phyloP scores from a whole-genome alignment of 768 basidiomycete species.

The Gymnopilus dilepis region DNA sequence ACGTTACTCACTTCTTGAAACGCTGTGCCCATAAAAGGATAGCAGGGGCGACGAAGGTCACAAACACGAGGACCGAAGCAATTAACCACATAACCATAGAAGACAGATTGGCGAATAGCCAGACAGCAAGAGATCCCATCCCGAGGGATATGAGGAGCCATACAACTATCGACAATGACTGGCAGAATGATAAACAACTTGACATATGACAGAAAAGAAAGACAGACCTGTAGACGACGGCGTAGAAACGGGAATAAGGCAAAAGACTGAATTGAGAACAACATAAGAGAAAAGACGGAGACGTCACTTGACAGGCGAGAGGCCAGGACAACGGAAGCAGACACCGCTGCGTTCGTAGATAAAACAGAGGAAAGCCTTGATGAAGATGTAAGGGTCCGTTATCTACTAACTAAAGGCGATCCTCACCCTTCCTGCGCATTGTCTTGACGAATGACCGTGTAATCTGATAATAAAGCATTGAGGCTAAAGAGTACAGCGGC shows the following conservation, averaged over 20 bases:
- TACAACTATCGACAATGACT: conserved; percentile 53
- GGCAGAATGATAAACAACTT: conserved; percentile 15
- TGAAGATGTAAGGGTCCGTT: conserved; percentile 16
- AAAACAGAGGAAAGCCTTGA: conserved; percentile 79
- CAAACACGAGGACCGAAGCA: conserved; percentile 51
- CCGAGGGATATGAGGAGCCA: conserved; percentile 59
- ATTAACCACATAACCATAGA: conserved; percentile 58
- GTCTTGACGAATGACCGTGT: conserved; percentile 54
- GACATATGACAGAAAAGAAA: conserved; percentile 17
- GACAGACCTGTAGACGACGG: conserved; percentile 66
- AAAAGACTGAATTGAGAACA: conserved; percentile 84
- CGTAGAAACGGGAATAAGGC: conserved; percentile 85
- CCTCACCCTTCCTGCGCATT: conserved; percentile 65
- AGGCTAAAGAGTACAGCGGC: conserved; percentile 84
- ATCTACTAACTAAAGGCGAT: conserved; percentile 10
- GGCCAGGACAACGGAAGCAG: conserved; percentile 90
- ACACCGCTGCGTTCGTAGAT: conserved; percentile 91
- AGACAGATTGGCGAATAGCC: conserved; percentile 60
- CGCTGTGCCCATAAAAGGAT: conserved; percentile 84
- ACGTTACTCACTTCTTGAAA: conserved; percentile 77
- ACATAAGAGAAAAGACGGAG: conserved; percentile 87
- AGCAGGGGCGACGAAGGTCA: conserved; percentile 76
- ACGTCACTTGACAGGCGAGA: conserved; percentile 85
- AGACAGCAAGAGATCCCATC: conserved; percentile 55
- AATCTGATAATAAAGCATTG: conserved; percentile 85